These are phyloP conservation scores for Abortiporus biennis DNA, from an alignment of 1,284 basidiomycete genomes.

Conservation along the genomic window DNA sequence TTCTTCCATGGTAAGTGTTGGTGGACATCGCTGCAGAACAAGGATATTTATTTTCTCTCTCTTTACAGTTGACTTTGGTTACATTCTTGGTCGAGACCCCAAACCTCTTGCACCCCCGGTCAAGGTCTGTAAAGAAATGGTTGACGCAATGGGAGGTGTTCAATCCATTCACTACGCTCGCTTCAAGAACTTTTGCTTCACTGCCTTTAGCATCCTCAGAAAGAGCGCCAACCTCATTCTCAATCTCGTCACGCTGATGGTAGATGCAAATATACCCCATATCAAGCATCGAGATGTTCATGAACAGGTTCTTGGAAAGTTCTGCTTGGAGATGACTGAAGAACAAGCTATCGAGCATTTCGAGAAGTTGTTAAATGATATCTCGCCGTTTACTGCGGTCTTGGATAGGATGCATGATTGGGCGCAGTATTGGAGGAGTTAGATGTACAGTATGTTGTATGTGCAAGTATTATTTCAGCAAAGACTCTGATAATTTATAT, in stretches of 20 bases:
- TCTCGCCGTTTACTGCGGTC: constrained; percentile 89
- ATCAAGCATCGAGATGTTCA: constrained; percentile 89
- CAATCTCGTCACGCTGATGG: constrained; percentile 95
- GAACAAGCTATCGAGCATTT: constrained; percentile 98
- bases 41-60: no score
- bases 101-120: constrained; percentile 98
- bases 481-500: no score
- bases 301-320: constrained; percentile 93
- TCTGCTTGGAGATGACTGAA: constrained; percentile 88
- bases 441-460: no score
- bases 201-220: constrained; percentile 91
- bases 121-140: constrained; percentile 99
- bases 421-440: constrained; percentile 81
- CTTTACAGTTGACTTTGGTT: constrained; percentile 89
- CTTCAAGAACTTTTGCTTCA: constrained; percentile 96
- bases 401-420: constrained; percentile 89
- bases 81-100: constrained; percentile 96
- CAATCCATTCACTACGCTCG: constrained; percentile 87
- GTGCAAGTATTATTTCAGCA: no score
- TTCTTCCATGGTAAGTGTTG: constrained; percentile 73
- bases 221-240: constrained; percentile 98
- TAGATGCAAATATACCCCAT: constrained; percentile 96
- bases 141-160: constrained; percentile 98
- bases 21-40: no score
- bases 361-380: constrained; percentile 90